Percentiles rank a stretch among this genome's conserved stretches.
phyloP scores from a whole-genome alignment of 2,329 filamentous ascomycete species.

The Colletotrichum shisoi region DNA sequence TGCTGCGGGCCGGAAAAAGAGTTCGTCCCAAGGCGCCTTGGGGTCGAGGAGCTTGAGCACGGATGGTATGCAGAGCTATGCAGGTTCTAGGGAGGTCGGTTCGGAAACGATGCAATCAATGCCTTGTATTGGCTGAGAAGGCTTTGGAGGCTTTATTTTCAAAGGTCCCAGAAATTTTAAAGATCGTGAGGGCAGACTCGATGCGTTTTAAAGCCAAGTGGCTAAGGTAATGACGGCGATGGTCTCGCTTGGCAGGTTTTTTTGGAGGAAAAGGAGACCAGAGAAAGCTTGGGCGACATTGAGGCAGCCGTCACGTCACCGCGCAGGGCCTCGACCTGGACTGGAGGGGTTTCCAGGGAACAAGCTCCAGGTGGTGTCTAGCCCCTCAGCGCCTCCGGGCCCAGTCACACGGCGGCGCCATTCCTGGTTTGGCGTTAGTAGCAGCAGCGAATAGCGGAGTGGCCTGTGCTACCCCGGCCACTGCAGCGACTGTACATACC shows the following conservation, averaged over 20 bases:
- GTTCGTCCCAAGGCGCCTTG: conserved; percentile 28
- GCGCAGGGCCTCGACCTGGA: conserved; percentile 29
- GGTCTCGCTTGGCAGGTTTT: conserved; percentile 39
- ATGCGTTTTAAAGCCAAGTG: conserved; percentile 24
- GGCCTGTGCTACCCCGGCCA: conserved; percentile 26
- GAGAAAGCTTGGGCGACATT: conserved; percentile 28
- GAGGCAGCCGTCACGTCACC: conserved; percentile 37
- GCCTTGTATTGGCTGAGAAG: not conserved
- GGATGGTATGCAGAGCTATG: conserved; percentile 5
- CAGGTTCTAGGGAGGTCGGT: conserved; percentile 1
- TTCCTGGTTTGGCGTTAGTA: conserved; percentile 29
- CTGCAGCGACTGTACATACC: not conserved
- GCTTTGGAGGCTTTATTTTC: not conserved
- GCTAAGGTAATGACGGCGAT: conserved; percentile 38
- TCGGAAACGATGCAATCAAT: conserved; percentile 30
- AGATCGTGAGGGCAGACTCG: not conserved
- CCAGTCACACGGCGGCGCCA: conserved; percentile 28
- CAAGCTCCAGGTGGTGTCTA: conserved; percentile 26
- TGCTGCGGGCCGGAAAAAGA: conserved; percentile 9
- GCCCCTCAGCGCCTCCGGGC: conserved; percentile 18
- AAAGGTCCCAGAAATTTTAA: not conserved
- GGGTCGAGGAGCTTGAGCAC: conserved; percentile 31
- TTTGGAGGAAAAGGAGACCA: not conserved
- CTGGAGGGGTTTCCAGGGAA: conserved; percentile 32
- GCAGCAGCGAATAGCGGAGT: not conserved